A percentile compares a stretch with the other conserved stretches of the same genome.
Conservation (phyloP, 1,284 basidiomycete genomes). For the Naganishia sp. region DNA sequence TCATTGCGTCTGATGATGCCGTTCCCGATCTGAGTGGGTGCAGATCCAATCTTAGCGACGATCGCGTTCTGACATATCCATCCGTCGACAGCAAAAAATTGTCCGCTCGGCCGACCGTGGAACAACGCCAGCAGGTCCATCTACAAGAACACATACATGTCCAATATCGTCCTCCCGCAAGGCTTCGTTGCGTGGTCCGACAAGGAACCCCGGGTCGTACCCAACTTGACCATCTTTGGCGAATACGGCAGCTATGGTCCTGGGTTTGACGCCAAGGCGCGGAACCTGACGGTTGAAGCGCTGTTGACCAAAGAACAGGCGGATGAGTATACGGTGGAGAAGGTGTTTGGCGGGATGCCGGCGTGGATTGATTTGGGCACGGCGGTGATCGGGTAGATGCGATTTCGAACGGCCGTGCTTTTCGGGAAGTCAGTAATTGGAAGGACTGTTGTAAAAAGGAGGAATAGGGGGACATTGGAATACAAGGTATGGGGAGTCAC, state of each 20-base stretch:
- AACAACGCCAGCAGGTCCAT: conserved; percentile 35
- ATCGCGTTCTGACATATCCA: background rate
- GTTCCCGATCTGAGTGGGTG: conserved; percentile 25
- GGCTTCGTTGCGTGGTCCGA: conserved; percentile 27
- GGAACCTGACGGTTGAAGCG: conserved; percentile 19
- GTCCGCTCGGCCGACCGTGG: conserved; percentile 38
- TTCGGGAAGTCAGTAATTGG: too few species aligned
- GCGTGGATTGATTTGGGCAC: conserved; percentile 28
- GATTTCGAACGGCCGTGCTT: background rate
- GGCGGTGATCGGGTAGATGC: conserved; percentile 8
- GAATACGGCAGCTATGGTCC: conserved; percentile 26
- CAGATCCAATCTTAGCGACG: background rate
- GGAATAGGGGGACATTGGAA: too few species aligned
- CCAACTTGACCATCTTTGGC: conserved; percentile 20
- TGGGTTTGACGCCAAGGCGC: conserved; percentile 11
- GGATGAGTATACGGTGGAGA: conserved; percentile 24
- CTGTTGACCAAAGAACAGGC: conserved; percentile 23
- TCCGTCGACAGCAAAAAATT: conserved; percentile 4
- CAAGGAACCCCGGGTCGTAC: conserved; percentile 24
- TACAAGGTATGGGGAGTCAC: too few species aligned
- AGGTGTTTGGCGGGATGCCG: conserved; percentile 27
- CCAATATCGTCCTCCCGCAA: conserved; percentile 26
- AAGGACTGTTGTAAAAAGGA: too few species aligned
- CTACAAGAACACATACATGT: conserved; percentile 37
- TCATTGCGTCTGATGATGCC: conserved; percentile 58